Evolutionary conservation across 2,329 filamentous ascomycete genomes (phyloP).

Genomic region (Cytospora piceae): DNA sequence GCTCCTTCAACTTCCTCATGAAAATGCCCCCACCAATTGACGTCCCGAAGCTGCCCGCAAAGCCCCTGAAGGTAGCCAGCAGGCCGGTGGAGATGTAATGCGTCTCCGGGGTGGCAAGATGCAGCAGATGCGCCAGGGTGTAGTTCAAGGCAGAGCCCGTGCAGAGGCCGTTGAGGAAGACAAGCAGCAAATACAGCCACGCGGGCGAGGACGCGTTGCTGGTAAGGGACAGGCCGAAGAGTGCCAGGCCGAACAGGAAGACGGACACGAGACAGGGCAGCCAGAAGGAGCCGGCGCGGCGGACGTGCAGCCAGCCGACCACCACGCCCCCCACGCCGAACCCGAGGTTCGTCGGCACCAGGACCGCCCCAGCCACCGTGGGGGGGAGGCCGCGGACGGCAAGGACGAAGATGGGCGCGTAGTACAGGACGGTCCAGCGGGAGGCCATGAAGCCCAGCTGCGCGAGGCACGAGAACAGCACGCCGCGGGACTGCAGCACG

Average conservation of each 20-base stretch:
- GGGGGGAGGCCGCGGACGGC: slow-evolving; percentile 73
- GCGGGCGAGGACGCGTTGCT: slow-evolving; percentile 57
- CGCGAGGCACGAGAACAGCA: slow-evolving; percentile 73
- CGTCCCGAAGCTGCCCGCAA: slow-evolving; percentile 79
- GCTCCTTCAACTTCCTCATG: slow-evolving; percentile 59
- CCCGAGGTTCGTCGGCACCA: slow-evolving; percentile 80
- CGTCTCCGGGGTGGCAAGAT: slow-evolving; percentile 66
- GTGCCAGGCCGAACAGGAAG: slow-evolving; percentile 62
- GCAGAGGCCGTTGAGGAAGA: slow-evolving; percentile 72
- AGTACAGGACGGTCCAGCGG: slow-evolving; percentile 81
- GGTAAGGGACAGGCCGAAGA: slow-evolving; percentile 59
- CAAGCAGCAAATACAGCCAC: slow-evolving; percentile 58
- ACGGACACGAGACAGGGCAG: slow-evolving; percentile 63
- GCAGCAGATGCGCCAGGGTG: slow-evolving; percentile 77
- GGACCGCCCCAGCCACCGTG: slow-evolving; percentile 71
- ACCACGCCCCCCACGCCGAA: slow-evolving; percentile 76
- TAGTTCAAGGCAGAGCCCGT: slow-evolving; percentile 80
- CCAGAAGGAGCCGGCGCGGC: slow-evolving; percentile 74
- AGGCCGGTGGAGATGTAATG: slow-evolving; percentile 79
- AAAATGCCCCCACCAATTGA: slow-evolving; percentile 80
- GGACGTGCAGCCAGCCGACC: slow-evolving; percentile 77
- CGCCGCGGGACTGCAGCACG: slow-evolving; percentile 70
- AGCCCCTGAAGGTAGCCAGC: slow-evolving; percentile 78
- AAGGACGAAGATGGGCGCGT: slow-evolving; percentile 78
- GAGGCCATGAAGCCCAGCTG: slow-evolving; percentile 80